Percentiles rank a stretch among this genome's conserved stretches.
phyloP scores from a whole-genome alignment of 345 rosid species.

The Salix koriyanagi region DNA sequence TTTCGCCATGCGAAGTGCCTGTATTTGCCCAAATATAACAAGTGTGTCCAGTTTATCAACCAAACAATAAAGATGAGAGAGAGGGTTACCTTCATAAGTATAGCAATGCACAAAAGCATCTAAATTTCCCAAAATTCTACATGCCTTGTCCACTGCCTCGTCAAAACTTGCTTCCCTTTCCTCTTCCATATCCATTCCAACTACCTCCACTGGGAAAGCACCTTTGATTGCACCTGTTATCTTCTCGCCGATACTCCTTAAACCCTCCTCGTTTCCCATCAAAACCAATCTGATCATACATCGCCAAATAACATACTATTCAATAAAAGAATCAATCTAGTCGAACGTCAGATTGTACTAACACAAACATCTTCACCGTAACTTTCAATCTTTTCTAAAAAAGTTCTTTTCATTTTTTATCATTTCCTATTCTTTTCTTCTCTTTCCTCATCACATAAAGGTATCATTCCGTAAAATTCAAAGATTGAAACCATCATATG shows the following conservation, averaged over 20 bases:
- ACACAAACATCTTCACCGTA: background rate
- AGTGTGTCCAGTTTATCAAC: background rate
- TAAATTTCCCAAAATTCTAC: conserved; percentile 44
- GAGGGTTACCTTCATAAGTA: conserved; percentile 58
- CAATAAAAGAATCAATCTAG: background rate
- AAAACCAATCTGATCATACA: conserved; percentile 55
- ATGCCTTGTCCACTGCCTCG: conserved; percentile 75
- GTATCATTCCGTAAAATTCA: background rate
- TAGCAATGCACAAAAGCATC: conserved; percentile 80
- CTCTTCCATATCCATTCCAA: conserved; percentile 74
- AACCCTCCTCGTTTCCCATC: conserved; percentile 62
- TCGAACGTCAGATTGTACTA: no score
- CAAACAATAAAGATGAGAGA: background rate
- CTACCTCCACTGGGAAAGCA: conserved; percentile 42
- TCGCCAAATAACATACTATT: background rate
- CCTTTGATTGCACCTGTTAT: conserved; percentile 34
- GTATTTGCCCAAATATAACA: background rate
- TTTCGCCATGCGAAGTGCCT: background rate
- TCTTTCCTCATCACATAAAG: no score
- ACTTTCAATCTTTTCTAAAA: background rate
- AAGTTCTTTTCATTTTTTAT: background rate
- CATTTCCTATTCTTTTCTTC: background rate
- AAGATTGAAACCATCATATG: no score
- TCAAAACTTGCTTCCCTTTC: conserved; percentile 52
- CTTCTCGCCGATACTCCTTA: conserved; percentile 40